Conservation (phyloP, 345 rosid genomes). For the Laguncularia racemosa region DNA sequence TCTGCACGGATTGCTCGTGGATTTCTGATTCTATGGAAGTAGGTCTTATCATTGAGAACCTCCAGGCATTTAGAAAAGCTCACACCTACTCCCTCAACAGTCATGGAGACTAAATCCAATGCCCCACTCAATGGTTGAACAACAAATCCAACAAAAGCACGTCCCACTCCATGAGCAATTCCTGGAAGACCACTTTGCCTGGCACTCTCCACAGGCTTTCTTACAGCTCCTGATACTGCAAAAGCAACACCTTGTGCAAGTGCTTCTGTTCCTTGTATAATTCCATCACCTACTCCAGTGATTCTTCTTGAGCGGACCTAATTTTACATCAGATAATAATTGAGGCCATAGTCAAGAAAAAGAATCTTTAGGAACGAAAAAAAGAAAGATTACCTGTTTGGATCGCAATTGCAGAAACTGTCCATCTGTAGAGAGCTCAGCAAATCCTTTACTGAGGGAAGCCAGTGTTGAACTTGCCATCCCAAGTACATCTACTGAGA, state of each 20-base stretch:
- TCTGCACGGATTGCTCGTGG: conserved; percentile 84
- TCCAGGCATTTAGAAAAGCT: conserved; percentile 91
- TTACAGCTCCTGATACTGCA: conserved; percentile 96
- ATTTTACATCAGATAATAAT: conserved; percentile 13
- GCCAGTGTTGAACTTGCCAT: conserved; percentile 98
- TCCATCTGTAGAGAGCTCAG: conserved; percentile 96
- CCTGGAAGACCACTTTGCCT: conserved; percentile 81
- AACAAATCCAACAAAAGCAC: conserved; percentile 71
- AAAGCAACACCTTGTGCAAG: conserved; percentile 97
- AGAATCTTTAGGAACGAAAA: background rate
- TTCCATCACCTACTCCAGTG: conserved; percentile 93
- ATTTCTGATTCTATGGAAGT: conserved; percentile 70
- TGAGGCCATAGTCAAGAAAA: conserved; percentile 3
- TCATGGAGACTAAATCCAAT: conserved; percentile 87
- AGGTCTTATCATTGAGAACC: conserved; percentile 53
- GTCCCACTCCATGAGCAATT: conserved; percentile 94
- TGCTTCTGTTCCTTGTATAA: conserved; percentile 97
- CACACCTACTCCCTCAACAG: conserved; percentile 93
- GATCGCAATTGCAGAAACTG: conserved; percentile 88
- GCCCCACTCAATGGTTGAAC: conserved; percentile 97
- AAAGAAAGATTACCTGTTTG: conserved; percentile 56
- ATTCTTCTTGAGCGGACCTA: conserved; percentile 92
- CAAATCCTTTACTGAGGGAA: conserved; percentile 94
- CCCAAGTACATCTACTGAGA: conserved; percentile 95
- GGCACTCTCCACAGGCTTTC: conserved; percentile 91